Percentiles rank a stretch among this genome's conserved stretches.
phyloP scores from a whole-genome alignment of 2,329 filamentous ascomycete genomes.

The Alternaria metachromatica region DNA sequence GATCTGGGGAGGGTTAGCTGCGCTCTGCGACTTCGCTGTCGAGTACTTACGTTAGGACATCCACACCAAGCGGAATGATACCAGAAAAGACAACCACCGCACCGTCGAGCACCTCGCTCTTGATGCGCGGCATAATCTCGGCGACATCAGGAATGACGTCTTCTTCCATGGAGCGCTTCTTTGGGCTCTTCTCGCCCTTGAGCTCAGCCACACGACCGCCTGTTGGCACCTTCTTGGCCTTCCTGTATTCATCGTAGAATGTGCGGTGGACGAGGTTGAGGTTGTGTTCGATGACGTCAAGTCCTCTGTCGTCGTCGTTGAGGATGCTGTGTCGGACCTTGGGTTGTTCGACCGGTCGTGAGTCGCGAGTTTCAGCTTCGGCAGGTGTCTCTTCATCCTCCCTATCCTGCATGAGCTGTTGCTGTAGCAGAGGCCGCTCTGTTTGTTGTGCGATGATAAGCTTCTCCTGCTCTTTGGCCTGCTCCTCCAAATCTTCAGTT shows the following conservation, averaged over 20 bases:
- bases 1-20: conserved; percentile 56
- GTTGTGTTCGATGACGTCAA: conserved; percentile 77
- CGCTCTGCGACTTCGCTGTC: too few species aligned
- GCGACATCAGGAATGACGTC: conserved; percentile 82
- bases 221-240: conserved; percentile 51
- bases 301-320: conserved; percentile 85
- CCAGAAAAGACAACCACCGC: conserved; percentile 88
- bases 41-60: conserved; percentile 66
- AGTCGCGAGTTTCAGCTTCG: conserved; percentile 49
- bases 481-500: conserved; percentile 74
- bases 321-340: conserved; percentile 76
- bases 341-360: conserved; percentile 37
- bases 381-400: conserved; percentile 69
- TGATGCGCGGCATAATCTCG: conserved; percentile 81
- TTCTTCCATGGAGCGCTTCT: conserved; percentile 56
- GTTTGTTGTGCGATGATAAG: conserved; percentile 86
- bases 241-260: conserved; percentile 86
- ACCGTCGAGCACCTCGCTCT: conserved; percentile 75
- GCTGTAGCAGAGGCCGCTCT: conserved; percentile 86
- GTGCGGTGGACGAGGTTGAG: conserved; percentile 75
- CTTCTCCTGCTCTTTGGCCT: conserved; percentile 86
- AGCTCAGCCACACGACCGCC: conserved; percentile 58
- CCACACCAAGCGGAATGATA: conserved; percentile 81
- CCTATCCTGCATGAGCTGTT: conserved; percentile 89
- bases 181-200: conserved; percentile 58